These are phyloP conservation scores for Alternaria rosae DNA, from an alignment of 2,329 filamentous ascomycete genomes.

Conservation along the genomic window DNA sequence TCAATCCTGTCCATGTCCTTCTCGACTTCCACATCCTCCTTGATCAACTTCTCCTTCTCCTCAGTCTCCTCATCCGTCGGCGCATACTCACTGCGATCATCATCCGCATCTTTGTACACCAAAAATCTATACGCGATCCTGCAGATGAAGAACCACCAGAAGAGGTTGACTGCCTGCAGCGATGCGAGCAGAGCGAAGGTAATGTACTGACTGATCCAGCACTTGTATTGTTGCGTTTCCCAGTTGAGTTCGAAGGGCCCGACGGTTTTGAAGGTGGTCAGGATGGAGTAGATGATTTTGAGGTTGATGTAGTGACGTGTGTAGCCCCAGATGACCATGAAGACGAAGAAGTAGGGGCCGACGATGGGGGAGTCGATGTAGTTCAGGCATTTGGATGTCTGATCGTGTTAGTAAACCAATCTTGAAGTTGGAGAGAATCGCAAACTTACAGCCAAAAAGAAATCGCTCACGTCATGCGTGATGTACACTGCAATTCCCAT, in stretches of 20 bases:
- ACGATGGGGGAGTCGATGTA: slow-evolving; percentile 83
- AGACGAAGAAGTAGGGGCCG: slow-evolving; percentile 83
- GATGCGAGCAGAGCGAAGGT: slow-evolving; percentile 69
- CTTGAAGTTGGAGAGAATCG: background rate
- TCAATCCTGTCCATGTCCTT: slow-evolving; percentile 20
- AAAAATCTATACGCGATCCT: slow-evolving; percentile 77
- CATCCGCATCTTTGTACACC: slow-evolving; percentile 66
- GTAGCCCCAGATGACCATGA: slow-evolving; percentile 87
- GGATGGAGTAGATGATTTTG: slow-evolving; percentile 75
- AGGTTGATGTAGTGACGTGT: slow-evolving; percentile 86
- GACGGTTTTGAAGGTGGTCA: slow-evolving; percentile 77
- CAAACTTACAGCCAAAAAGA: slow-evolving; percentile 85
- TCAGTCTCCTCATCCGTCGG: slow-evolving; percentile 56
- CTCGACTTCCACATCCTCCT: slow-evolving; percentile 4
- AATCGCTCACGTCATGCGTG: slow-evolving; percentile 92
- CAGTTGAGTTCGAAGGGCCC: slow-evolving; percentile 80
- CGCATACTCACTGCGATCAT: slow-evolving; percentile 75
- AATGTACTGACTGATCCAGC: slow-evolving; percentile 72
- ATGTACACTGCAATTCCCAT: slow-evolving; percentile 94
- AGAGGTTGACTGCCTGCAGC: slow-evolving; percentile 78
- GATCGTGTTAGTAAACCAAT: slow-evolving; percentile 2
- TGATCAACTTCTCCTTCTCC: slow-evolving; percentile 28
- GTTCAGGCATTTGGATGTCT: slow-evolving; percentile 92
- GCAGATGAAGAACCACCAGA: slow-evolving; percentile 81
- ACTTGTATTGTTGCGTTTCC: slow-evolving; percentile 80